phyloP scores from a whole-genome alignment of 202 grass and related monocot species.

The Elaeis oleifera region DNA sequence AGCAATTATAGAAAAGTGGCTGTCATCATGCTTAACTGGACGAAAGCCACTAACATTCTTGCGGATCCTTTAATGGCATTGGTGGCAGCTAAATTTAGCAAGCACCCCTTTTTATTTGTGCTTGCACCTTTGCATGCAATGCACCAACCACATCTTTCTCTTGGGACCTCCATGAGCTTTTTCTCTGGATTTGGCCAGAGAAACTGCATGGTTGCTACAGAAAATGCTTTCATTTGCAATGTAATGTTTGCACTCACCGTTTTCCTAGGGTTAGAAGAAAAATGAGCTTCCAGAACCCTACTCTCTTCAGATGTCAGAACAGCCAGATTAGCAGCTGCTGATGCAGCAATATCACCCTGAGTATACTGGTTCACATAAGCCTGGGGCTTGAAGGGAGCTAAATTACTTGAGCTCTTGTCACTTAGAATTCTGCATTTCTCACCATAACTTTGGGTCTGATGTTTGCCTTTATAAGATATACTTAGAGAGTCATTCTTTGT shows the following conservation, averaged over 20 bases:
- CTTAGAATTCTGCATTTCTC: slow-evolving; percentile 34
- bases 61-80: slow-evolving; percentile 73
- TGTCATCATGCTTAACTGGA: slow-evolving; percentile 49
- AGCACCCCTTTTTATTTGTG: slow-evolving; percentile 75
- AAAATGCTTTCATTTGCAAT: slow-evolving; percentile 92
- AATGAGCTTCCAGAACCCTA: slow-evolving; percentile 41
- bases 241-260: slow-evolving; percentile 33
- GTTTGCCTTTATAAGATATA: slow-evolving; percentile 30
- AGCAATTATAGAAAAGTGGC: slow-evolving; percentile 55
- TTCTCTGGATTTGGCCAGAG: slow-evolving; percentile 79
- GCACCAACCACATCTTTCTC: slow-evolving; percentile 98
- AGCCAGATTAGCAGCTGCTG: slow-evolving; percentile 72
- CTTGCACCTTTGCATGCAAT: slow-evolving; percentile 71
- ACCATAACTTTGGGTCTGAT: slow-evolving; percentile 24
- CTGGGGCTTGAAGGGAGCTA: slow-evolving; percentile 56
- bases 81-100: slow-evolving; percentile 65
- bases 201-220: slow-evolving; percentile 56
- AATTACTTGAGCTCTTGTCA: slow-evolving; percentile 21
- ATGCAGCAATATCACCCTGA: slow-evolving; percentile 83
- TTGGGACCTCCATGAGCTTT: slow-evolving; percentile 77
- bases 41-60: slow-evolving; percentile 45
- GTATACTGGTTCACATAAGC: slow-evolving; percentile 85
- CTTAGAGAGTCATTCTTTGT: slow-evolving; percentile 18
- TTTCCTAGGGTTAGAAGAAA: slow-evolving; percentile 49
- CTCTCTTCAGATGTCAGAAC: slow-evolving; percentile 76